Conservation (phyloP, 108 stramenopile genomes). For the Cyclotella atomus region DNA sequence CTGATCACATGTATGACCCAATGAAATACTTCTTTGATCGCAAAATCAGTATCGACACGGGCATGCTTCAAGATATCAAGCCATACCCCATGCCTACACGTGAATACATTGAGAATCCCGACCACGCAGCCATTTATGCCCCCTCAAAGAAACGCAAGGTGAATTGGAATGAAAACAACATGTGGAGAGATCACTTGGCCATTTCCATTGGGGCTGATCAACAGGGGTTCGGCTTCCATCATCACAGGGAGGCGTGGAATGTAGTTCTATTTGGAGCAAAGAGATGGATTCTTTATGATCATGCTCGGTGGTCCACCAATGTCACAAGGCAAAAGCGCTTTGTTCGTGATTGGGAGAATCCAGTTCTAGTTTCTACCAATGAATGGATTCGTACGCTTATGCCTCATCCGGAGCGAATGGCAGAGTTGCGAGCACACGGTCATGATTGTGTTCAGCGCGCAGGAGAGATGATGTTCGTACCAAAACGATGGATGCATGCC, state of each 20-base stretch:
- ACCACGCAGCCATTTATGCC: slow-evolving; percentile 16
- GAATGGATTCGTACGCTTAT: slow-evolving; percentile 44
- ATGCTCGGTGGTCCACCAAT: slow-evolving; percentile 30
- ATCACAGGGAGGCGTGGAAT: slow-evolving; percentile 50
- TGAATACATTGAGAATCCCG: slow-evolving; percentile 32
- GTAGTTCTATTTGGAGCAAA: slow-evolving; percentile 45
- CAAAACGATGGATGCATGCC: slow-evolving; percentile 45
- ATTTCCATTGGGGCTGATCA: slow-evolving; percentile 46
- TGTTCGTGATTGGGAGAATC: slow-evolving; percentile 26
- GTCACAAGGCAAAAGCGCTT: slow-evolving; percentile 25
- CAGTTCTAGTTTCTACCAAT: slow-evolving; percentile 7
- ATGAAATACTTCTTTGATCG: slow-evolving; percentile 56
- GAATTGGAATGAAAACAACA: slow-evolving; percentile 13
- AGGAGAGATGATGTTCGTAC: slow-evolving; percentile 47
- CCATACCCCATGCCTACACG: slow-evolving; percentile 52
- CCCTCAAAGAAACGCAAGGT: slow-evolving; percentile 30
- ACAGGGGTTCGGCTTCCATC: slow-evolving; percentile 46
- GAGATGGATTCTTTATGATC: slow-evolving; percentile 48
- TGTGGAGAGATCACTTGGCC: slow-evolving; percentile 46
- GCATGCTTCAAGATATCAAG: slow-evolving; percentile 43
- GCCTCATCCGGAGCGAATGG: slow-evolving; percentile 37
- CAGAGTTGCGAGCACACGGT: slow-evolving; percentile 38
- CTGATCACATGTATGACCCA: slow-evolving; percentile 48
- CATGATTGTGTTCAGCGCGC: slow-evolving; percentile 50
- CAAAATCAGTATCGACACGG: slow-evolving; percentile 43